Conservation (phyloP, 2,329 filamentous ascomycete genomes). For the Neofusicoccum laricinum region DNA sequence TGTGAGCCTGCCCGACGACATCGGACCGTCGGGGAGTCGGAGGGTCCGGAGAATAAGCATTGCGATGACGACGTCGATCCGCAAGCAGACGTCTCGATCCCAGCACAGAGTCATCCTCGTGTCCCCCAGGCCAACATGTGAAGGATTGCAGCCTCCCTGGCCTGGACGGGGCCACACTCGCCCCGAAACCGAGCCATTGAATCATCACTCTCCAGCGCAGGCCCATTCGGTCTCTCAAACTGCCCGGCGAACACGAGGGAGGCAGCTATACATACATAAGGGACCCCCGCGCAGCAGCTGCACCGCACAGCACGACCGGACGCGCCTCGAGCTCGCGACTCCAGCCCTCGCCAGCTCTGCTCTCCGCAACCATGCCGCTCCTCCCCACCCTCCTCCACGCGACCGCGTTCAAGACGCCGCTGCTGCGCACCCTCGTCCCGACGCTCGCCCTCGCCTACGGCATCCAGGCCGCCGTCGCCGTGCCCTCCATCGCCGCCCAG, state of each 20-base stretch:
- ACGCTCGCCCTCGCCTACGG: constrained; percentile 61
- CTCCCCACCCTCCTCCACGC: constrained; percentile 54
- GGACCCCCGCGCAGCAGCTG: not conserved
- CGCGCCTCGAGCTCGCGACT: not conserved
- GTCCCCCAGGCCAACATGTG: not conserved
- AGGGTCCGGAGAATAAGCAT: not conserved
- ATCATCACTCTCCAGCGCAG: not conserved
- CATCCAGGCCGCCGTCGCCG: constrained; percentile 60
- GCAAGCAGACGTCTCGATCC: not conserved
- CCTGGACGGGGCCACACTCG: not conserved
- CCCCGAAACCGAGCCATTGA: not conserved
- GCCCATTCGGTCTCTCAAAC: not conserved
- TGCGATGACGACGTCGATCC: constrained; percentile 5
- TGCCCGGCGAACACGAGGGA: not conserved
- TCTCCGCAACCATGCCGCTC: constrained; percentile 27
- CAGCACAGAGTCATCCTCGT: constrained; percentile 14
- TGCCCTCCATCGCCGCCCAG: constrained; percentile 59
- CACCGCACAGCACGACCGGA: not conserved
- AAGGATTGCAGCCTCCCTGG: not conserved
- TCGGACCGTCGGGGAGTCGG: not conserved
- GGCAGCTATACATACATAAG: not conserved
- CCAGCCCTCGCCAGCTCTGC: too few species aligned
- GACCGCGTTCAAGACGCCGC: constrained; percentile 61
- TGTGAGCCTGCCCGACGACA: not conserved
- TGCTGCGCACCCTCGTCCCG: constrained; percentile 62